phyloP scores from a whole-genome alignment of 1,284 basidiomycete genomes.

The Marasmius sp. region DNA sequence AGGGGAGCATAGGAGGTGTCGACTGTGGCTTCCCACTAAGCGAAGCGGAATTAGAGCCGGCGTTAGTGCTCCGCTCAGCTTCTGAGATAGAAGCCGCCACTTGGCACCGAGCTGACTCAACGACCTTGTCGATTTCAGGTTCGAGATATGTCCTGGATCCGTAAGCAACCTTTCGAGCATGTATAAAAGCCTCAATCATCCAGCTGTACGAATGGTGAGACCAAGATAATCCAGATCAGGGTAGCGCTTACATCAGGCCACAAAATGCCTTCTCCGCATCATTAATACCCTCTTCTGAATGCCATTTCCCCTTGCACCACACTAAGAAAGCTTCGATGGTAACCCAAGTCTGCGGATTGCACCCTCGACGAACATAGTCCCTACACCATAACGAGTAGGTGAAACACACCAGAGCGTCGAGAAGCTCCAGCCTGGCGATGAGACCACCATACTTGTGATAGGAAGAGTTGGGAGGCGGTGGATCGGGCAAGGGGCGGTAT shows the following conservation, averaged over 20 bases:
- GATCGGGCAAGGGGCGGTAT: constrained; percentile 58
- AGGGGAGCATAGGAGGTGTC: constrained; percentile 72
- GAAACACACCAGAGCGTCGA: constrained; percentile 74
- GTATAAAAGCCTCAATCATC: constrained; percentile 74
- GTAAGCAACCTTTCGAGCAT: constrained; percentile 57
- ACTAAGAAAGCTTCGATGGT: constrained; percentile 61
- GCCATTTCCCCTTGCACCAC: constrained; percentile 72
- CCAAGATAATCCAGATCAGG: constrained; percentile 22
- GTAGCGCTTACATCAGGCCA: constrained; percentile 67
- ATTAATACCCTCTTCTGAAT: constrained; percentile 54
- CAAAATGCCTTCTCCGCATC: constrained; percentile 73
- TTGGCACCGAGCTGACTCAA: constrained; percentile 34
- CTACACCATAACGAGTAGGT: constrained; percentile 72
- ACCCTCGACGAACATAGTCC: constrained; percentile 53
- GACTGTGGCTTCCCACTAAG: constrained; percentile 40
- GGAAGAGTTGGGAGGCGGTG: constrained; percentile 59
- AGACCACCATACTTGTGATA: constrained; percentile 72
- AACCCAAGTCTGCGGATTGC: constrained; percentile 57
- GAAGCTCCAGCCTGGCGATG: constrained; percentile 71
- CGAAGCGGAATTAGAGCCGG: constrained; percentile 33
- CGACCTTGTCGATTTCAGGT: constrained; percentile 42
- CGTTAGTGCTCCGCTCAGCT: constrained; percentile 40
- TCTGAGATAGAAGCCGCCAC: constrained; percentile 47
- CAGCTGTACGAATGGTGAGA: constrained; percentile 43
- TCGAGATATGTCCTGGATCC: constrained; percentile 41